phyloP scores from a whole-genome alignment of 176 grass and related monocot species.

The Hordeum vulgare region MorexV3_pseudomolecules_assembly NC_058520.1:536211210-536211709 shows the following conservation, averaged over 20 bases:
- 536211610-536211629: slow-evolving; percentile 16
- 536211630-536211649: not conserved
- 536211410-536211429: not conserved
- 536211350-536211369: slow-evolving; percentile 99
- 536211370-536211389: slow-evolving; percentile 59
- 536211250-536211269: not conserved
- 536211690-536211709: slow-evolving; percentile 5
- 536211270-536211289: not conserved
- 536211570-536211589: not conserved
- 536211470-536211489: not conserved
- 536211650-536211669: slow-evolving; percentile 18
- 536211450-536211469: too few relatives aligned
- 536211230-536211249: not conserved
- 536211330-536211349: slow-evolving; percentile 99
- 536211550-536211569: not conserved
- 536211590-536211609: not conserved
- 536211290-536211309: not conserved
- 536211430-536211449: too few relatives aligned
- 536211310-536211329: slow-evolving; percentile 58
- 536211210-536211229: too few relatives aligned
- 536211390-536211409: not conserved
- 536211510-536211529: not conserved
- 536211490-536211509: not conserved
- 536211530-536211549: not conserved
- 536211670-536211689: slow-evolving; percentile 23